These are phyloP conservation scores for Adansonia grandidieri DNA, from an alignment of 441 rosid genomes.

Conservation along the genomic window DNA sequence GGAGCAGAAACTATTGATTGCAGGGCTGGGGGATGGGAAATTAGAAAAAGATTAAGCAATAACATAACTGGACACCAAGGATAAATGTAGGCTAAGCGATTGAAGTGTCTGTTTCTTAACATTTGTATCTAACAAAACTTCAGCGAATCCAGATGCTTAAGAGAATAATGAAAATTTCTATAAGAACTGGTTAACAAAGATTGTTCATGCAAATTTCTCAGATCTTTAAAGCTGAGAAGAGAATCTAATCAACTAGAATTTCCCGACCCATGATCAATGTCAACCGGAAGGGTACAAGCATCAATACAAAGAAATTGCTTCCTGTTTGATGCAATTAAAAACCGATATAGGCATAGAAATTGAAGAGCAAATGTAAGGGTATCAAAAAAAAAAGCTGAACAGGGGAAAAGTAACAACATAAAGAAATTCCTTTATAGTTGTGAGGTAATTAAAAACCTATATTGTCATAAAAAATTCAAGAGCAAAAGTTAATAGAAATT, in stretches of 20 bases:
- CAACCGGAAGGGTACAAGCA: neutral
- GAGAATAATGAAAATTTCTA: neutral
- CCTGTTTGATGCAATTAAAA: neutral
- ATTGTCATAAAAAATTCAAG: neutral
- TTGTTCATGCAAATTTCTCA: no score
- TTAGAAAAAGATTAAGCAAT: neutral
- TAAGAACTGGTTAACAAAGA: no score
- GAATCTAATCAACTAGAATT: neutral
- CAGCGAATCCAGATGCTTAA: constrained; percentile 3
- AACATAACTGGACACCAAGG: neutral
- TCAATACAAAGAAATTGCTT: neutral
- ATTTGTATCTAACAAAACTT: constrained; percentile 10
- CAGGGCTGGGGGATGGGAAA: neutral
- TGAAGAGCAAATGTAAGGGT: neutral
- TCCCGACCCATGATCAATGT: neutral
- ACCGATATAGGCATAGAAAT: neutral
- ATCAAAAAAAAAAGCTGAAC: neutral
- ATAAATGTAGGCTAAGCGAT: constrained; percentile 10
- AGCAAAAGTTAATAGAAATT: constrained; percentile 22
- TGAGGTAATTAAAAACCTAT: neutral
- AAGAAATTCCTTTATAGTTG: neutral
- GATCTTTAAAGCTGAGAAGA: no score
- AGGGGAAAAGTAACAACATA: neutral
- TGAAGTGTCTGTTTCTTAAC: neutral
- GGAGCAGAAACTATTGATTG: neutral